Conservation (phyloP, 225 moss, liverwort and hornwort species). For the Sphagnum contortum region DNA sequence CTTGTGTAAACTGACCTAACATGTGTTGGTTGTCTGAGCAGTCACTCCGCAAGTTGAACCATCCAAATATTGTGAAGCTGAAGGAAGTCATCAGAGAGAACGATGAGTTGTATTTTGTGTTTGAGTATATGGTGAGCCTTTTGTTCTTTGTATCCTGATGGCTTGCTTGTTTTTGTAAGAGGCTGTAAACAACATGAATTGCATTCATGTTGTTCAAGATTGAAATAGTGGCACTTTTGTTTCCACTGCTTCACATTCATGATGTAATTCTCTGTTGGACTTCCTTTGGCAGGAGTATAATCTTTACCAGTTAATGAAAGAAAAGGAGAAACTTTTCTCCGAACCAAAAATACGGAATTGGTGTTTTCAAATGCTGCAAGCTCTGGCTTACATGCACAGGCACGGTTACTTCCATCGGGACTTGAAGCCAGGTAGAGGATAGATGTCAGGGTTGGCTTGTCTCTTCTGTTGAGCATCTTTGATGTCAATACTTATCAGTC, state of each 20-base stretch:
- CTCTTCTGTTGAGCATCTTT: background rate
- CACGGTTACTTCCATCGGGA: constrained; percentile 87
- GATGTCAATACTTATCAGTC: background rate
- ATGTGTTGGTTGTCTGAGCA: constrained; percentile 8
- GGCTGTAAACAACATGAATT: too few species aligned
- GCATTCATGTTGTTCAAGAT: too few species aligned
- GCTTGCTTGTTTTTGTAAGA: too few species aligned
- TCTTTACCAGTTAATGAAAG: constrained; percentile 82
- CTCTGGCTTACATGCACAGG: constrained; percentile 81
- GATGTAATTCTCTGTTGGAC: too few species aligned
- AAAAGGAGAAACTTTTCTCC: constrained; percentile 64
- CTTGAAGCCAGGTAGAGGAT: constrained; percentile 73
- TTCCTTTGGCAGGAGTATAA: constrained; percentile 51
- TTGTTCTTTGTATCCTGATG: too few species aligned
- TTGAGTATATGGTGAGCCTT: constrained; percentile 67
- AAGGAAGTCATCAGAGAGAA: constrained; percentile 73
- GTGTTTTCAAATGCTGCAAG: constrained; percentile 75
- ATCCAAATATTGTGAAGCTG: constrained; percentile 76
- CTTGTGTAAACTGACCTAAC: too few species aligned
- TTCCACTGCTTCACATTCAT: too few species aligned
- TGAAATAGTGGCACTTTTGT: too few species aligned
- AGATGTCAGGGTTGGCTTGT: too few species aligned
- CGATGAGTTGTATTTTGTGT: constrained; percentile 67
- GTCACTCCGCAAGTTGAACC: constrained; percentile 61
- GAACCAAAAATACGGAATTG: constrained; percentile 69